phyloP scores from a whole-genome alignment of 192 early-diverging fungal genomes.

The Jimgerdemannia flammicorona region DNA sequence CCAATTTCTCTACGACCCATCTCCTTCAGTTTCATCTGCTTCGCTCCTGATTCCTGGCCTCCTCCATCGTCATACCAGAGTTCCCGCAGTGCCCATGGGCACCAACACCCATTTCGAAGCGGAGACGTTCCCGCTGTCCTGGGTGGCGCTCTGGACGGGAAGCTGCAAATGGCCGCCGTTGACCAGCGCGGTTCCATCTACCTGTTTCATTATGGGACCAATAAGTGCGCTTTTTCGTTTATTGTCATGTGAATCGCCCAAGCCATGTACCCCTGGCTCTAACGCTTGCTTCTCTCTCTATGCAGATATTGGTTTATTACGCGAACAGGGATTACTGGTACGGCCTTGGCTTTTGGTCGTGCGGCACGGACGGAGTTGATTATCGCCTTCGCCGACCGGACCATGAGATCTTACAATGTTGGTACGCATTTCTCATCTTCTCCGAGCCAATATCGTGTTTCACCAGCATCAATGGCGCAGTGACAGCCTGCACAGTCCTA shows the following conservation, averaged over 20 bases:
- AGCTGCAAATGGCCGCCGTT: constrained; percentile 13
- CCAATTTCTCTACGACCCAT: background rate
- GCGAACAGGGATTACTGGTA: constrained; percentile 6
- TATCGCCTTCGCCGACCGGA: constrained; percentile 16
- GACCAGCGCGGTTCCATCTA: constrained; percentile 9
- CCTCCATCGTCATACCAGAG: background rate
- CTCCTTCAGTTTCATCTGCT: constrained; percentile 8
- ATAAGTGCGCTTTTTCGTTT: constrained; percentile 4
- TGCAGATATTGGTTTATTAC: constrained; percentile 10
- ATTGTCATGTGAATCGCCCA: too few relatives aligned
- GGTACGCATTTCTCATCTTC: constrained; percentile 3
- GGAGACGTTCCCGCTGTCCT: constrained; percentile 3
- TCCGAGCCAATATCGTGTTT: background rate
- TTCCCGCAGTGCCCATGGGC: background rate
- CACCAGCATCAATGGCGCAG: background rate
- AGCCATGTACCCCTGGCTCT: background rate
- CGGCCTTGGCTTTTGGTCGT: constrained; percentile 7
- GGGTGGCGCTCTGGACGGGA: constrained; percentile 4
- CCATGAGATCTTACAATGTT: constrained; percentile 14
- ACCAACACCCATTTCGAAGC: constrained; percentile 2
- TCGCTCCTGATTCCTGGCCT: background rate
- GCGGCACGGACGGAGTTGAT: constrained; percentile 6
- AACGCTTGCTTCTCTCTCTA: background rate
- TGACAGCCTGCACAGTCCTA: background rate
- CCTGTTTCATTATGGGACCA: constrained; percentile 13